Evolutionary conservation across 768 basidiomycete species (phyloP), one percentile per base, ranked within the genome.

Genomic region (Suillus discolor): DNA sequence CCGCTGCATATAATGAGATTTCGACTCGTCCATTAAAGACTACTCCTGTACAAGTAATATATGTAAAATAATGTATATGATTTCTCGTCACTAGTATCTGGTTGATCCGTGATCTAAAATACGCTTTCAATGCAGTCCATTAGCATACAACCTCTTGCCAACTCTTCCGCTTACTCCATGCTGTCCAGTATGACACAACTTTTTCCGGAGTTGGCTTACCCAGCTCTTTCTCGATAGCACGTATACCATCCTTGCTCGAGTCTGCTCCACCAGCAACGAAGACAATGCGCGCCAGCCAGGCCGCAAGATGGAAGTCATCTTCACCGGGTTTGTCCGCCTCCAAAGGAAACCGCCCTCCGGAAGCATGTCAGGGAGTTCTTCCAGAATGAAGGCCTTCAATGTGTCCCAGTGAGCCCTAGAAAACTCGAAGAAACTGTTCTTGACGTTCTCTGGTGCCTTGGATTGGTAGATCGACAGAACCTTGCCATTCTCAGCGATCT

Each of bases 291-390:
- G 84, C 81, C 38, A 87, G 73, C 86, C 84, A 88, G 9, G 79
- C 83, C 7, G 67, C 82, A 49, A 87, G 74, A 73, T 86, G 85
- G 76, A 83, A 85, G 70, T 86, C 87, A 62, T 84, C 84, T 70
- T 85, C 84, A 11, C 84, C 81, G 0, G 84, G 84, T 47, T 62
- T 68, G 5, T 72, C n/a, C 78, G 11, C 85, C 86, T 23, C 80
- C 82, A 45, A n/a, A 85, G 75, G 75, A 87, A 87, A 5, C 80
- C 80, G 11, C 74, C 77, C 16, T 74, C 75, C 20, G 82, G 81
- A 23, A 88, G 75, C 62, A 75, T 64, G 0, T 67, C 66, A 4
- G 82, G 79, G 53, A 88, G 79, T 38, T 79, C 76, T 36, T 79
- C 74, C 41, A 75, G 67, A 60, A 83, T 71, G 73, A 82, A 84